Base-by-base conservation (phyloP, 2,329 filamentous ascomycete species). In the Arthrobotrys sphaeroides region DNA sequence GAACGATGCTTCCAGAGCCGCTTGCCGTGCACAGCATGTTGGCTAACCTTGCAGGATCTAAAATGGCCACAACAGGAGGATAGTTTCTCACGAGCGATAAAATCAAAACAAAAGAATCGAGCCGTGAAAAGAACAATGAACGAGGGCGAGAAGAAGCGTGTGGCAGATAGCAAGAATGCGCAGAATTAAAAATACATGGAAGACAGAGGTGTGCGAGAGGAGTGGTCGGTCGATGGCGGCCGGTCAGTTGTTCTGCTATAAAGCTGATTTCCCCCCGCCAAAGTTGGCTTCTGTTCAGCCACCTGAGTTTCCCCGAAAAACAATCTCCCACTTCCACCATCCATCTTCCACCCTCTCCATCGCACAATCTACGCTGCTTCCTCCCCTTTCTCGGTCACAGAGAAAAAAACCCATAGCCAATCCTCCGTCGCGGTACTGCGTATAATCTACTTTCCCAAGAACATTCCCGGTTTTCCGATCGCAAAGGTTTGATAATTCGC, bases 211-310 rank as follows among this genome's bases (percentile, higher is more conserved):
- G 24, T 36, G 51, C 38, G 6, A 59, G 33, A 26, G 40, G 24
- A 59, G 49, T 18, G 26, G 64, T 45, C 18, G 36, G 36, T 67
- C 49, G 16, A 42, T 57, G 36, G 33, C 49, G 51, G 40, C 45
- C 61, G 47, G 45, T 33, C 42, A 24, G 31, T 16, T 51, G 45
- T 53, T 57, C n/a, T 66, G 42, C 51, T 66, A 53, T 59, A 68
- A 59, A 59, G 64, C 38, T 59, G 64, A 31, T 28, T n/a, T 49
- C 66, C 53, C 62, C 64, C 66, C 66, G 45, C 57, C 55, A 55
- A 59, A 43, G 22, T 43, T 53, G 31, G 20, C 53, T 53, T 45
- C 49, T 16, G 59, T 72, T 55, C 67, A 72, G 67, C 67, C 67
- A 72, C 59, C 45, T 64, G 57, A 43, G 31, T 72, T 72, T 61